Conservation (phyloP, 345 rosid species). For the Raphanus raphanistrum region DNA sequence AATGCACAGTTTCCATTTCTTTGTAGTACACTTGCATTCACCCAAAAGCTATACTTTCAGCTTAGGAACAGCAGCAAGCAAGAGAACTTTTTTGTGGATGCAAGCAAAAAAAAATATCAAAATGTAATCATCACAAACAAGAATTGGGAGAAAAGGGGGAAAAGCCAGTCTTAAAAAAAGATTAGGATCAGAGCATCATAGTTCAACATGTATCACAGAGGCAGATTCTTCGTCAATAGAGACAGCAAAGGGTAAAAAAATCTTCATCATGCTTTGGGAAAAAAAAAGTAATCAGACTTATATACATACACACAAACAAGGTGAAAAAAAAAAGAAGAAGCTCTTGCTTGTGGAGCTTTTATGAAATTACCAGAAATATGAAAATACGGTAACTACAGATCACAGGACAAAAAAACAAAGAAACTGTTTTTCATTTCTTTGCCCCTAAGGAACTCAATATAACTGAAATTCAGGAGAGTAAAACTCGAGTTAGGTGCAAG, state of each 20-base stretch:
- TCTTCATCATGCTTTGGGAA: neutral
- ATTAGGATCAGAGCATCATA: constrained; percentile 8
- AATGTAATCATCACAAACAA: constrained; percentile 5
- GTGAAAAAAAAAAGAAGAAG: neutral
- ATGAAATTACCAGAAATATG: constrained; percentile 11
- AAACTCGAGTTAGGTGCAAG: constrained; percentile 11
- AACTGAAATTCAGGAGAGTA: constrained; percentile 3
- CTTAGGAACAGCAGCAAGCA: neutral
- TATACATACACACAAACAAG: neutral
- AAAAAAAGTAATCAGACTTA: neutral
- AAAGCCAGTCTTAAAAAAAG: neutral
- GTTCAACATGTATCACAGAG: neutral
- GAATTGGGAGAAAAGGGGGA: neutral
- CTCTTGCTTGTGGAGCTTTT: neutral
- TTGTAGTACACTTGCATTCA: neutral
- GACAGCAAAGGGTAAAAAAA: neutral
- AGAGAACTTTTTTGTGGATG: neutral
- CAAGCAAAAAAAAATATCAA: neutral
- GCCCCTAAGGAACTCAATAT: neutral
- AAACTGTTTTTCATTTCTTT: neutral
- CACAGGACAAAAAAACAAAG: neutral
- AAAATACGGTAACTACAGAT: constrained; percentile 17
- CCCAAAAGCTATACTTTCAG: neutral
- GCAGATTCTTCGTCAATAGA: constrained; percentile 10
- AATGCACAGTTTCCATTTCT: neutral